Conservation (phyloP, 2,329 filamentous ascomycete species). For the Lithohypha guttulata region DNA sequence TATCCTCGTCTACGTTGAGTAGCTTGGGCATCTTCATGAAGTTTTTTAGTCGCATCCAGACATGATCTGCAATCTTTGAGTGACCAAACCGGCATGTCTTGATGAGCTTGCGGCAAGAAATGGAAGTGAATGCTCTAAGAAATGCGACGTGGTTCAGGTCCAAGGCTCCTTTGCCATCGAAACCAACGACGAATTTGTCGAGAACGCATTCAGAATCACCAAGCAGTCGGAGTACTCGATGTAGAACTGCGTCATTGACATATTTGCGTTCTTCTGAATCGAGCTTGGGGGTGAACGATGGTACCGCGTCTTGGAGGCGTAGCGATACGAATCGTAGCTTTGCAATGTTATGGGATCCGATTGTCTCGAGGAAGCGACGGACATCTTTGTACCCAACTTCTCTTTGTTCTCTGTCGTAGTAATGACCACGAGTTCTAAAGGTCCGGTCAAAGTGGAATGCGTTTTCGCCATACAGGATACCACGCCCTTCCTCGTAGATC, state of each 20-base stretch:
- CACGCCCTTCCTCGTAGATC: constrained; percentile 36
- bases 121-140: constrained; percentile 33
- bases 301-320: constrained; percentile 34
- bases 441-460: constrained; percentile 35
- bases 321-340: constrained; percentile 37
- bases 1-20: not conserved
- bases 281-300: constrained; percentile 22
- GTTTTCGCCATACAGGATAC: constrained; percentile 42
- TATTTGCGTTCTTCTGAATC: constrained; percentile 31
- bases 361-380: constrained; percentile 36
- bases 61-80: not conserved
- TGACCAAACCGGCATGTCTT: constrained; percentile 11
- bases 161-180: constrained; percentile 31
- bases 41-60: not conserved
- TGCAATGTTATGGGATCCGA: constrained; percentile 37
- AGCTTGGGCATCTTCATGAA: constrained; percentile 4
- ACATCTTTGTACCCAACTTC: constrained; percentile 40
- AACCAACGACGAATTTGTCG: constrained; percentile 32
- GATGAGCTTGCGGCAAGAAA: constrained; percentile 34
- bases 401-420: constrained; percentile 32
- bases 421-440: constrained; percentile 27
- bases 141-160: constrained; percentile 29
- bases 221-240: constrained; percentile 36
- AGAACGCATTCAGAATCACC: constrained; percentile 30
- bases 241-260: constrained; percentile 37